Percentiles rank a stretch among this genome's conserved stretches.
Conservation (phyloP, 83 land plant species). For the Diphasiastrum complanatum region DNA sequence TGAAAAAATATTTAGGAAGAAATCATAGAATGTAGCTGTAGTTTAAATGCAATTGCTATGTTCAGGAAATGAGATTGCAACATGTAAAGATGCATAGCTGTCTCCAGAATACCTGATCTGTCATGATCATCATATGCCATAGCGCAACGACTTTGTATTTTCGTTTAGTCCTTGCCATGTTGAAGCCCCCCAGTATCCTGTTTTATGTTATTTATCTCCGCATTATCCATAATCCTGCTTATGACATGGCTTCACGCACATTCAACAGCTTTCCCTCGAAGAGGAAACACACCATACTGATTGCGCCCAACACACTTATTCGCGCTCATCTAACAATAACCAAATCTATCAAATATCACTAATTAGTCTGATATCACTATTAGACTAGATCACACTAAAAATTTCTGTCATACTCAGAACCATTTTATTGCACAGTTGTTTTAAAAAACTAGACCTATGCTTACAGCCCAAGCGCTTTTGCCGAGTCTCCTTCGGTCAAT, state of each 20-base stretch:
- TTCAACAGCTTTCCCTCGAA: slow-evolving; percentile 90
- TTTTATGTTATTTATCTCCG: slow-evolving; percentile 77
- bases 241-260: slow-evolving; percentile 82
- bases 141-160: slow-evolving; percentile 66
- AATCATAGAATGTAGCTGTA: too few species aligned
- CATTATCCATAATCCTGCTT: slow-evolving; percentile 77
- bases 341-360: too few species aligned
- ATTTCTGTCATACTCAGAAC: too few species aligned
- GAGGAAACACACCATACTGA: slow-evolving; percentile 84
- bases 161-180: slow-evolving; percentile 78
- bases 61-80: background rate
- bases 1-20: slow-evolving; percentile 14
- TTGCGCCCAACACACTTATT: slow-evolving; percentile 82
- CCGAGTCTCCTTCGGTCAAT: slow-evolving; percentile 98
- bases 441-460: slow-evolving; percentile 10
- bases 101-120: slow-evolving; percentile 69
- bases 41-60: background rate
- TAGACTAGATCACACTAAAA: too few species aligned
- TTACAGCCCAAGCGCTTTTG: slow-evolving; percentile 96
- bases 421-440: too few species aligned
- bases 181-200: slow-evolving; percentile 83
- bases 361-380: too few species aligned
- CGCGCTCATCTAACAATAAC: slow-evolving; percentile 99
- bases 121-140: slow-evolving; percentile 98
- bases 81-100: background rate